These are phyloP conservation scores for Heracleum sosnowskyi DNA, from an alignment of 129 eudicot species.

Conservation along the genomic window DNA sequence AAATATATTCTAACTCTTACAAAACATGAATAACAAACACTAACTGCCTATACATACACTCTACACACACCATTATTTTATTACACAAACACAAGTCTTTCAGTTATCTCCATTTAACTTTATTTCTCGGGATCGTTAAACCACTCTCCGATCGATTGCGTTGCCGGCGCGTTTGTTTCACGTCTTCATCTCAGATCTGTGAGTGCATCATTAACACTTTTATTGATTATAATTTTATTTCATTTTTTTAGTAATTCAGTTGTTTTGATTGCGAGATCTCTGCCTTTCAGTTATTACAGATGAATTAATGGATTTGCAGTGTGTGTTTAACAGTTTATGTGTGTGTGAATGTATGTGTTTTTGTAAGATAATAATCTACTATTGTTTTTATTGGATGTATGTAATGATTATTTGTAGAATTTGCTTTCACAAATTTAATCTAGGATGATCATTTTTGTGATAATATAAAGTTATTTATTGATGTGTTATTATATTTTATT, in stretches of 20 bases:
- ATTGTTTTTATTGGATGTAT: background rate
- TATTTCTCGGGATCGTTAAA: background rate
- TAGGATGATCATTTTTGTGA: background rate
- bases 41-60: background rate
- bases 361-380: background rate
- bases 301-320: too few species aligned
- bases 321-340: too few species aligned
- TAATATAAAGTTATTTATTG: background rate
- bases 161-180: background rate
- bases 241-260: too few species aligned
- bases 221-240: too few species aligned
- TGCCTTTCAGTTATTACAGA: too few species aligned
- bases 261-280: background rate
- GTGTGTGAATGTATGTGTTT: background rate
- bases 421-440: background rate
- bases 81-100: background rate
- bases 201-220: background rate
- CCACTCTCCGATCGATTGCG: background rate
- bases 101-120: background rate
- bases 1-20: background rate
- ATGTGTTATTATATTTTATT: background rate
- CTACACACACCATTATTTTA: background rate
- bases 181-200: constrained; percentile 1
- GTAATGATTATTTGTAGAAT: background rate
- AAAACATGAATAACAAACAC: background rate